A percentile compares a stretch with the other conserved stretches of the same genome.
Evolutionary conservation across 495 filamentous ascomycete genomes (phyloP).

Genomic region (Thermochaetoides thermophila): DNA sequence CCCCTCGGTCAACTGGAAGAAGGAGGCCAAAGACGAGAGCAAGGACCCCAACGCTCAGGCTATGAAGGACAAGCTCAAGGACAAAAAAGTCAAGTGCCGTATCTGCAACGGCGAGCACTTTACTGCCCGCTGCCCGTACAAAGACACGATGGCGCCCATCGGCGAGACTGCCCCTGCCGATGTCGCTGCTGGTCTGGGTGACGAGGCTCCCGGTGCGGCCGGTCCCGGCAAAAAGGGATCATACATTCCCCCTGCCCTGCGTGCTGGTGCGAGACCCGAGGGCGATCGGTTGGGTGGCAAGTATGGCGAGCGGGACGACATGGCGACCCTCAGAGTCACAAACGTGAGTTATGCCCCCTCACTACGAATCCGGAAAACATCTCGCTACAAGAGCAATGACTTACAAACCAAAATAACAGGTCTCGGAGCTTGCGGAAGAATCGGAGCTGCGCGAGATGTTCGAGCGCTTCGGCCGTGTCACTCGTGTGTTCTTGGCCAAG

Average conservation of each 20-base stretch:
- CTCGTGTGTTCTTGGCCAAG: constrained; percentile 91
- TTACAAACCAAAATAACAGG: constrained; percentile 33
- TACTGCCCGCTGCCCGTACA: constrained; percentile 70
- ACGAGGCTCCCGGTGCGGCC: constrained; percentile 41
- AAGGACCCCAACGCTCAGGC: constrained; percentile 58
- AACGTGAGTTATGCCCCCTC: constrained; percentile 58
- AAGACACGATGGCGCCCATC: constrained; percentile 50
- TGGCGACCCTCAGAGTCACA: constrained; percentile 89
- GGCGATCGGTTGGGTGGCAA: constrained; percentile 89
- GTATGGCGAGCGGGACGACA: constrained; percentile 82
- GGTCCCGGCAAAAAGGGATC: constrained; percentile 56
- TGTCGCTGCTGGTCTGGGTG: constrained; percentile 37
- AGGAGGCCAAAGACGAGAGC: constrained; percentile 66
- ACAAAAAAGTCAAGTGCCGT: constrained; percentile 99
- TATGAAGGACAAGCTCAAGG: constrained; percentile 86
- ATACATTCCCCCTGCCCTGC: constrained; percentile 86
- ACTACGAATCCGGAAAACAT: constrained; percentile 12
- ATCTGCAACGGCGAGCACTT: constrained; percentile 98
- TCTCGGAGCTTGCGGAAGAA: constrained; percentile 94
- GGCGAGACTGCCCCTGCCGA: constrained; percentile 37
- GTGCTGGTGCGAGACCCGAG: constrained; percentile 47
- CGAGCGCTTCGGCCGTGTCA: constrained; percentile 90
- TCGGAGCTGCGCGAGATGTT: constrained; percentile 90
- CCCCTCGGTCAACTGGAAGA: constrained; percentile 80
- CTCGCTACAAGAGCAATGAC: constrained; percentile 3